Evolutionary conservation across 1,284 basidiomycete species (phyloP), one percentile per base, ranked within the genome.

Genomic region (Heterobasidion irregulare): DNA sequence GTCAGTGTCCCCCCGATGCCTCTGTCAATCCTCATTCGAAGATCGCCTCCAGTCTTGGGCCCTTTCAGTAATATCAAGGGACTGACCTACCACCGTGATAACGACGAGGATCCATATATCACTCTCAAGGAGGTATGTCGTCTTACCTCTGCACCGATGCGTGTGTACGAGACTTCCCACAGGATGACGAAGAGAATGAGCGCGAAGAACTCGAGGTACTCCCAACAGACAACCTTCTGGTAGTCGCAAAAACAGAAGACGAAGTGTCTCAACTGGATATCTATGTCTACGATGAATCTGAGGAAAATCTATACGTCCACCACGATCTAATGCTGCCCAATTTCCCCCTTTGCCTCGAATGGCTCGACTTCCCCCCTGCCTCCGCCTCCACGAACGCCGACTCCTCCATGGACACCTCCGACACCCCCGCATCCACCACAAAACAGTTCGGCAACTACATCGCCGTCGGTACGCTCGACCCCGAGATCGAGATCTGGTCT

Each of bases 401-500:
- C 9, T 53, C 55, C 51, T 18, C 47, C 33, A 62, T 61, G 59
- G 60, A 62, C 49, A 53, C 51, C 2, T 49, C 73, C 5, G 63
- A 71, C 12, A 62, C 70, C 8, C 62, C 70, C 19, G 65, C 70
- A 12, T 75, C 52, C 49, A 9, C 38, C 43, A 5, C 26, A 18
- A 44, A 74, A 59, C 68, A 73, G 55, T 78, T 82, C 58, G 96
- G 96, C 35, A 97, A 89, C 71, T 98, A 90, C 69, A 86, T 99
- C 61, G 97, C 97, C 1, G 95, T 99, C 13, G 96, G 95, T 9
- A 96, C 94, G 3, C 86, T 99, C 62, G 96, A 99, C 63, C 96
- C 96, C 13, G 94, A 96, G 66, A 98, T 99, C 63, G 97, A 99
- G 71, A 94, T 99, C 63, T 99, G 96, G 94, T 94, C 92, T 47